These are phyloP conservation scores for Glycine tomentella DNA, from an alignment of 306 rosid species.

Conservation along the genomic window DNA sequence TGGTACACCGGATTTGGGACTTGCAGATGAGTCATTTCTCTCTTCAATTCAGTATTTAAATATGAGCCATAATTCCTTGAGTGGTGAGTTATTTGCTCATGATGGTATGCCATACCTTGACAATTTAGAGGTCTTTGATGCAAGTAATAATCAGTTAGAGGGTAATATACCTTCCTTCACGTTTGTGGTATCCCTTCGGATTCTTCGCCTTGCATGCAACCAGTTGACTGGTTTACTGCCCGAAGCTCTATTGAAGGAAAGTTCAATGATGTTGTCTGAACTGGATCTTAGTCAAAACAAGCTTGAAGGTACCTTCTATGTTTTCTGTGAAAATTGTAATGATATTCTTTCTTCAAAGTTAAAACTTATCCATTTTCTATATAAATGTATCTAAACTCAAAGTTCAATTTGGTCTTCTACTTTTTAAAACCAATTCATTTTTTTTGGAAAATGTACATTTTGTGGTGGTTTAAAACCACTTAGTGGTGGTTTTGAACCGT, in stretches of 20 bases:
- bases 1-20: conserved; percentile 76
- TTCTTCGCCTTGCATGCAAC: conserved; percentile 71
- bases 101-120: conserved; percentile 88
- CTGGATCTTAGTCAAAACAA: conserved; percentile 79
- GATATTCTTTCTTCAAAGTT: conserved; percentile 31
- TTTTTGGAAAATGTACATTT: no score
- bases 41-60: conserved; percentile 68
- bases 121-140: conserved; percentile 84
- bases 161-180: conserved; percentile 75
- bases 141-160: conserved; percentile 67
- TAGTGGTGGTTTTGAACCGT: no score
- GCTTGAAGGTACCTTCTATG: conserved; percentile 66
- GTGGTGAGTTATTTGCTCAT: conserved; percentile 75
- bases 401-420: no score
- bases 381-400: background rate
- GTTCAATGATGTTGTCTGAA: conserved; percentile 78
- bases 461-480: no score
- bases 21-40: conserved; percentile 59
- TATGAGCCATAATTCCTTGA: conserved; percentile 71
- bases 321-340: background rate
- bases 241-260: conserved; percentile 70
- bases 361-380: background rate
- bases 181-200: conserved; percentile 74
- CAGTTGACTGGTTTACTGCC: conserved; percentile 71
- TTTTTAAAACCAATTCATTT: no score